phyloP scores from a whole-genome alignment of 148 eudicot genomes.

The Chenopodium suecicum region DNA sequence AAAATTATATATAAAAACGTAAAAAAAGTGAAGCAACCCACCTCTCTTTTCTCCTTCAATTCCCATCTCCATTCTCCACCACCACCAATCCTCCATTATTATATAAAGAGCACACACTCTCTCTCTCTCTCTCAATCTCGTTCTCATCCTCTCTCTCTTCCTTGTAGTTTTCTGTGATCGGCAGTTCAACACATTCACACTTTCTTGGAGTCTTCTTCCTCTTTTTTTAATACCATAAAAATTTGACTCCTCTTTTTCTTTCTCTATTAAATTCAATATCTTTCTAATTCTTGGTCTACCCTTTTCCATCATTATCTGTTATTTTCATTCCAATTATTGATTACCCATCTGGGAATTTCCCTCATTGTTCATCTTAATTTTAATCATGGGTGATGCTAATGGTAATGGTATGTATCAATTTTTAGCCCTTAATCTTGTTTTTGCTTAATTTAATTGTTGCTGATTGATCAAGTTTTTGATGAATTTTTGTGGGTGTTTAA shows the following conservation, averaged over 20 bases:
- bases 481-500: not conserved
- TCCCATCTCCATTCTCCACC: not conserved
- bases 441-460: not conserved
- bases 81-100: not conserved
- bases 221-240: not conserved
- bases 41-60: not conserved
- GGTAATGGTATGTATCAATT: constrained; percentile 25
- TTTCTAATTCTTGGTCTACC: not conserved
- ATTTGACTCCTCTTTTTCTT: not conserved
- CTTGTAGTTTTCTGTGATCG: not conserved
- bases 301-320: not conserved
- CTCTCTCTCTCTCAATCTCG: not conserved
- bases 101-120: not conserved
- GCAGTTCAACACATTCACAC: constrained; percentile 18
- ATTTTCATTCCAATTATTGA: not conserved
- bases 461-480: not conserved
- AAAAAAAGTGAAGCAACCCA: not conserved
- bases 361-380: constrained; percentile 16
- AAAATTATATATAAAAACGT: not conserved
- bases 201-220: constrained; percentile 20
- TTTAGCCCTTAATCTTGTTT: not conserved
- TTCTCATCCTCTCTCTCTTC: not conserved
- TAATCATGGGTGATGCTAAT: constrained; percentile 33
- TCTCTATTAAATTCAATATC: not conserved
- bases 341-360: constrained; percentile 14